Evolutionary conservation across 2,329 filamentous ascomycete genomes (phyloP), one percentile per base, ranked within the genome.

Genomic region (Coniochaeta sp.): DNA sequence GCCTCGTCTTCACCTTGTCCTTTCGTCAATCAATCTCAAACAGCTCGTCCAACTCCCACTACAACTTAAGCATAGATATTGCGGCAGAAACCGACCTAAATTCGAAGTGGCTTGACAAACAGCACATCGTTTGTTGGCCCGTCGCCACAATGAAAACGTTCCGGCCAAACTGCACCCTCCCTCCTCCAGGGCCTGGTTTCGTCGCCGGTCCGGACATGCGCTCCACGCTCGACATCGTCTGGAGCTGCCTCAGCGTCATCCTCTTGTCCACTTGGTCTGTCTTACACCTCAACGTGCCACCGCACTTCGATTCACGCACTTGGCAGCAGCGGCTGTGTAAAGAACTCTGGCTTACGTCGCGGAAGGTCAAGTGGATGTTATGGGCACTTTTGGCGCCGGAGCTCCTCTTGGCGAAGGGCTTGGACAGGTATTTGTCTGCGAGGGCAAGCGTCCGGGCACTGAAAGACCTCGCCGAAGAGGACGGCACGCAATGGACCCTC

Each of bases 221-320:
- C 22, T 59, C 59, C 5, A 67, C 66, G 0, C 52, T 66, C 34
- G 47, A 63, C 50, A 67, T 67, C 44, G 55, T 65, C 14, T 67
- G 65, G 66, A 64, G 59, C 55, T 66, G 63, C 52, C 44, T 63
- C 17, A 22, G 57, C 17, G 58, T 65, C 22, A 52, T 66, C 32
- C n/a, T 65, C 34, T 54, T 65, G 30, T 65, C 61, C 59, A 64
- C 62, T 3, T 67, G 65, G 63, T 62, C 62, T 3, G 47, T 64
- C 57, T 56, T 64, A 3, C 66, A 67, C 54, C 62, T 62, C 36
- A 65, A 63, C 42, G 59, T 67, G 1, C 66, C 66, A 6, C 44
- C 79, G 5, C 76, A 80, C 58, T 77, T 79, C 30, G 74, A 75
- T 2, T 63, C 79, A 9, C 69, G 74, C 7, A 58, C 28, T 19